Base-by-base conservation (phyloP, 2,329 filamentous ascomycete genomes). In the Fusarium anguioides region DNA sequence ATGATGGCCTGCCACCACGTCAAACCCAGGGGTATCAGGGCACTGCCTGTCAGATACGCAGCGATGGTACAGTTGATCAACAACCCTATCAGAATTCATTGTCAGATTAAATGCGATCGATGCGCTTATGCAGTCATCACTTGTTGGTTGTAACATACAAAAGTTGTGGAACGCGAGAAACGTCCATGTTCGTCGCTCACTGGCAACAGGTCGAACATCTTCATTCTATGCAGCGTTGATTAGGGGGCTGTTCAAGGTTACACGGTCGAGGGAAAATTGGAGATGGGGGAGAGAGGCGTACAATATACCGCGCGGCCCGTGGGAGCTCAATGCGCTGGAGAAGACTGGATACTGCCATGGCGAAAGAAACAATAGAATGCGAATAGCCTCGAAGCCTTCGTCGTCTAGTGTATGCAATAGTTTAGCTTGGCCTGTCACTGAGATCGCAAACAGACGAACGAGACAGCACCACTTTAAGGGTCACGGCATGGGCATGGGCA, bases 121-220 rank as follows among this genome's bases (percentile, higher is more conserved):
- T 48, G 40, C 35, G 45, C 54, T 36, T 47, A 33, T 33, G 44
- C 48, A 39, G 23, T 41, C 15, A n/a, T 36, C 46, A 24, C 14
- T 24, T 20, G 35, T 27, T 21, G 29, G 14, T 17, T 7, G n/a
- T 8, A 10, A 59, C 74, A 26, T 67, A 82, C 82, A 83, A 49
- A 76, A 82, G 67, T 82, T 81, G 65, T 81, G 78, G 41, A 80
- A 84, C 5, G 80, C 78, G 58, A 77, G 70, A 24, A 77, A 78
- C 6, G 73, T 77, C 81, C 80, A 84, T 7, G 80, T 83, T 17
- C 80, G 75, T 40, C 80, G 75, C 40, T 68, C 76, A 2, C 75
- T 70, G 58, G 82, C 81, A 26, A 83, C 79, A 11, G 83, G 83
- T 4, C 82, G 80, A 55, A 85, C 82, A 67, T 86, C 83, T 63